Percentiles rank a stretch among this genome's conserved stretches.
Evolutionary conservation across 768 basidiomycete species (phyloP).

Genomic region (Krasilnikovozyma curviuscula): DNA sequence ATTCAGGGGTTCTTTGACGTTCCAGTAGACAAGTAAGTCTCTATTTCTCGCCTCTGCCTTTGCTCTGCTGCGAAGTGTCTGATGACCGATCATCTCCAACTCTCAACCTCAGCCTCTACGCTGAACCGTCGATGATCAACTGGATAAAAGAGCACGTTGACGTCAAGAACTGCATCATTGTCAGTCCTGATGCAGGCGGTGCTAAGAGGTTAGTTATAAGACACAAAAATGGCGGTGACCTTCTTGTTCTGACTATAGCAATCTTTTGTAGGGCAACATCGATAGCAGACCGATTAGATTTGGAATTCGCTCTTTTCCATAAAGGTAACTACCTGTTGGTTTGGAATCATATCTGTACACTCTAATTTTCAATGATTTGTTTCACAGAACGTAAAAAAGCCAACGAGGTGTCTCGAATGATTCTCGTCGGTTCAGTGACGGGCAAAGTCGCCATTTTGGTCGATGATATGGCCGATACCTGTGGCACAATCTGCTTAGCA

Average conservation of each 20-base stretch:
- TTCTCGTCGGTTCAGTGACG: constrained; percentile 81
- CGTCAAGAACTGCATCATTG: constrained; percentile 78
- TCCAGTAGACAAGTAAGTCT: constrained; percentile 62
- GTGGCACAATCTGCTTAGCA: constrained; percentile 68
- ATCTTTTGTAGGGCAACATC: constrained; percentile 49
- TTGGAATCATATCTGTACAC: neutral
- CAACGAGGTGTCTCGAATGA: constrained; percentile 30
- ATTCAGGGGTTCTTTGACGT: constrained; percentile 99
- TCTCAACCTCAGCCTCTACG: constrained; percentile 40
- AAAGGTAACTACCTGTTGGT: constrained; percentile 33
- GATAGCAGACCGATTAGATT: constrained; percentile 82
- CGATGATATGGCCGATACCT: constrained; percentile 98
- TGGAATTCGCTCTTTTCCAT: constrained; percentile 92
- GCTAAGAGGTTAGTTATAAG: constrained; percentile 64
- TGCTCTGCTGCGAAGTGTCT: neutral
- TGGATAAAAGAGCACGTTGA: constrained; percentile 76
- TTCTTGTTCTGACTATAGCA: neutral
- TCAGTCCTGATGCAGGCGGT: constrained; percentile 93
- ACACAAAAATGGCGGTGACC: neutral
- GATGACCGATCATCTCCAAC: neutral
- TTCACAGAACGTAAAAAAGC: constrained; percentile 40
- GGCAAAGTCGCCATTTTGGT: constrained; percentile 92
- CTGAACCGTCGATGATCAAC: constrained; percentile 81
- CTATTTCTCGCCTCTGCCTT: neutral
- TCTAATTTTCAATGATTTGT: neutral